Evolutionary conservation across 257 asterid species (phyloP).

Genomic region (Anisodus tanguticus): DNA sequence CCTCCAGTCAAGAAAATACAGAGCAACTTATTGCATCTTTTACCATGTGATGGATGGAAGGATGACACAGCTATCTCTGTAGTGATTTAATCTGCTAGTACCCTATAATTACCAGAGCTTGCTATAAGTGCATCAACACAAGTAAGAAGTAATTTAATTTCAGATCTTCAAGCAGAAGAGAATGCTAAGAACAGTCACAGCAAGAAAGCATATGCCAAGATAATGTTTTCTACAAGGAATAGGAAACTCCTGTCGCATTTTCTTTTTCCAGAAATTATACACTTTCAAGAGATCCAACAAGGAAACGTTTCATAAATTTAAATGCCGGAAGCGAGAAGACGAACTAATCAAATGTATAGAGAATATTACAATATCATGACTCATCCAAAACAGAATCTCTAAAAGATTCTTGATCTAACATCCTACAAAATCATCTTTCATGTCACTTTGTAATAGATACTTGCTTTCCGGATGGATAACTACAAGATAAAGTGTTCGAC

Average conservation of each 20-base stretch:
- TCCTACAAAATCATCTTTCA: neutral
- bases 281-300: neutral
- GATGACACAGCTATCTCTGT: neutral
- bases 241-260: neutral
- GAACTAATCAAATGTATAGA: neutral
- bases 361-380: neutral
- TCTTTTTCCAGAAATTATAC: neutral
- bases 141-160: neutral
- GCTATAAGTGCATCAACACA: neutral
- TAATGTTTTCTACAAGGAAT: neutral
- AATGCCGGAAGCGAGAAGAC: neutral
- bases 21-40: neutral
- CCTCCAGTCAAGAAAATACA: neutral
- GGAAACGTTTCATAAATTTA: neutral
- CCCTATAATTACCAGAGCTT: conserved; percentile 16
- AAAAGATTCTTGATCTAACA: neutral
- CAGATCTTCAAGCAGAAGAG: neutral
- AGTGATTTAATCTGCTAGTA: neutral
- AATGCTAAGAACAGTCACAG: neutral
- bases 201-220: neutral
- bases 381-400: neutral
- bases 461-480: neutral
- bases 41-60: neutral
- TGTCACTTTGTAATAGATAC: neutral
- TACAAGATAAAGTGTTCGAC: neutral